phyloP scores from a whole-genome alignment of 352 stramenopile species.

The Phytophthora agathidicida region DNA sequence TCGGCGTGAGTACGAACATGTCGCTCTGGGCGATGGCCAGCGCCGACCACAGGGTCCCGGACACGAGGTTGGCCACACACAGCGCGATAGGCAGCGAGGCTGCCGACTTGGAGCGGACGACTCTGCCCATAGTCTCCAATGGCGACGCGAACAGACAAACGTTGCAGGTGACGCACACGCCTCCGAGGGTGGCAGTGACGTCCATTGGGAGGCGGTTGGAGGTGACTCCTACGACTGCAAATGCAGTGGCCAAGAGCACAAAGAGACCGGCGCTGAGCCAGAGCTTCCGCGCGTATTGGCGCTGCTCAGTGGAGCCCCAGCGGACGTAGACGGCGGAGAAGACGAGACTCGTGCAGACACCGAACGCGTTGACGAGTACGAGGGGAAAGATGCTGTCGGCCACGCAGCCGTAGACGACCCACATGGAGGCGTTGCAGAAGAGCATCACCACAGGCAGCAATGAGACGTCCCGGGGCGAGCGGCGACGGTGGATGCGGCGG shows the following conservation, averaged over 20 bases:
- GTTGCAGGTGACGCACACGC: conserved; percentile 33
- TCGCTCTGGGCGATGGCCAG: conserved; percentile 27
- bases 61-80: conserved; percentile 30
- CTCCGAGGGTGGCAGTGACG: conserved; percentile 22
- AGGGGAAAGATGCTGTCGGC: conserved; percentile 41
- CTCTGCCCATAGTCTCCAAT: conserved; percentile 31
- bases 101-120: conserved; percentile 33
- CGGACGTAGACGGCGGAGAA: conserved; percentile 41
- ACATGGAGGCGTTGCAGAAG: conserved; percentile 41
- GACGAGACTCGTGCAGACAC: conserved; percentile 26
- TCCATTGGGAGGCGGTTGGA: conserved; percentile 24
- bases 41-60: conserved; percentile 27
- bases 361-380: conserved; percentile 34
- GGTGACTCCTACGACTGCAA: conserved; percentile 22
- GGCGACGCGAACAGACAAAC: conserved; percentile 36
- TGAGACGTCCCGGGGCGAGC: conserved; percentile 20
- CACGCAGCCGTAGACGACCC: conserved; percentile 36
- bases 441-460: conserved; percentile 38
- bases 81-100: conserved; percentile 36
- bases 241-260: conserved; percentile 19
- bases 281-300: conserved; percentile 13
- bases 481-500: conserved; percentile 23
- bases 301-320: conserved; percentile 22
- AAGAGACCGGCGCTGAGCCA: conserved; percentile 9
- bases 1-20: conserved; percentile 37